Conservation (phyloP, 768 basidiomycete species). For the Mycena polygramma region DNA sequence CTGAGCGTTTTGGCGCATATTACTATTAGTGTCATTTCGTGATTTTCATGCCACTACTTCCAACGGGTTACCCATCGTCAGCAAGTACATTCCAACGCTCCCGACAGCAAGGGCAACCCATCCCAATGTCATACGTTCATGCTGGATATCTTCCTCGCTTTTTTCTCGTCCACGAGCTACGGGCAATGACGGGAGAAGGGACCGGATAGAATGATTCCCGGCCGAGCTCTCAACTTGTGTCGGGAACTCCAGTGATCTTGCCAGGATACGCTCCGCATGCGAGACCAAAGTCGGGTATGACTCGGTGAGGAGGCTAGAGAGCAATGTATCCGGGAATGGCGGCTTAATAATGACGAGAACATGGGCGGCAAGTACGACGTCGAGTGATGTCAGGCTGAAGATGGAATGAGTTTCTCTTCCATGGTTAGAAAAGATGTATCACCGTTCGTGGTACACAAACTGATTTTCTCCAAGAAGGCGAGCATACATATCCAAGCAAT, state of each 20-base stretch:
- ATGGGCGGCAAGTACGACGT: conserved; percentile 77
- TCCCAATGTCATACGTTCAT: conserved; percentile 63
- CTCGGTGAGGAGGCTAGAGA: conserved; percentile 66
- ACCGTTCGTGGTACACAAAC: conserved; percentile 69
- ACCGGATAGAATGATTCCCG: conserved; percentile 50
- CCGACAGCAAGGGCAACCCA: conserved; percentile 64
- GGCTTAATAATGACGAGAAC: conserved; percentile 70
- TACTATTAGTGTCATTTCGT: no score
- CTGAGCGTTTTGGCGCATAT: no score
- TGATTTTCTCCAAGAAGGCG: conserved; percentile 63
- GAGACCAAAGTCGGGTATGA: conserved; percentile 69
- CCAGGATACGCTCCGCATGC: conserved; percentile 68
- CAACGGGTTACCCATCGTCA: conserved; percentile 13
- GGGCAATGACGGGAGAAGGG: conserved; percentile 53
- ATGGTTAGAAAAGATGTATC: not conserved
- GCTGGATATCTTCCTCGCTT: conserved; percentile 60
- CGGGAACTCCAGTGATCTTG: conserved; percentile 41
- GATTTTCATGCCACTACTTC: not conserved
- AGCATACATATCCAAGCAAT: conserved; percentile 69
- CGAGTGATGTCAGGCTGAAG: conserved; percentile 71
- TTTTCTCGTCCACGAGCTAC: conserved; percentile 30
- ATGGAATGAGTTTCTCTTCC: conserved; percentile 4
- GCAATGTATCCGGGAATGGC: conserved; percentile 70
- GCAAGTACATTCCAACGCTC: conserved; percentile 51
- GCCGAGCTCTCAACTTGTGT: conserved; percentile 35